phyloP scores from a whole-genome alignment of 1,139 yeast genomes.

The Suhomyces terraborum region DNA sequence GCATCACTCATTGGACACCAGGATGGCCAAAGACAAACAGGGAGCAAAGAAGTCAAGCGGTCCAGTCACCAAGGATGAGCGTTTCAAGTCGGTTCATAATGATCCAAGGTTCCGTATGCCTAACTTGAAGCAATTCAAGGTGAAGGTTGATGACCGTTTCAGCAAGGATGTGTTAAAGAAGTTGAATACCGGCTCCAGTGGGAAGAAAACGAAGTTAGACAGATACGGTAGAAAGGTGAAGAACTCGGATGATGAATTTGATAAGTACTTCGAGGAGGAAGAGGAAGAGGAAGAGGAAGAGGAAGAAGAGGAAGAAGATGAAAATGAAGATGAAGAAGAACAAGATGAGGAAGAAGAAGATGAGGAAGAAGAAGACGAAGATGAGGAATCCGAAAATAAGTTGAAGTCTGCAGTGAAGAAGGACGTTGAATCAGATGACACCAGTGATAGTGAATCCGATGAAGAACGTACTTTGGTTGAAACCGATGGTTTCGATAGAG shows the following conservation, averaged over 20 bases:
- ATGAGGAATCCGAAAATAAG: slow-evolving; percentile 22
- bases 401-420: slow-evolving; percentile 18
- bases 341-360: slow-evolving; percentile 25
- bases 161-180: slow-evolving; percentile 67
- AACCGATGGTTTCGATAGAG: slow-evolving; percentile 50
- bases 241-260: slow-evolving; percentile 50
- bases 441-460: slow-evolving; percentile 7
- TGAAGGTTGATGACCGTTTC: slow-evolving; percentile 85
- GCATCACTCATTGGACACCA: slow-evolving; percentile 14
- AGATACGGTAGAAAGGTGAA: slow-evolving; percentile 79
- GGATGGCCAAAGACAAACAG: slow-evolving; percentile 20
- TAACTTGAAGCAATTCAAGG: slow-evolving; percentile 66
- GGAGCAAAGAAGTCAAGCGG: slow-evolving; percentile 13
- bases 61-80: slow-evolving; percentile 60
- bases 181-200: slow-evolving; percentile 51
- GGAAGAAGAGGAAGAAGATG: slow-evolving; percentile 22
- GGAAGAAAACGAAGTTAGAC: slow-evolving; percentile 66
- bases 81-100: slow-evolving; percentile 77
- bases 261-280: slow-evolving; percentile 64
- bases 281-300: slow-evolving; percentile 24
- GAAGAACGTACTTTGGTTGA: slow-evolving; percentile 23
- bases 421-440: slow-evolving; percentile 4
- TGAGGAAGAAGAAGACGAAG: slow-evolving; percentile 24
- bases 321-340: slow-evolving; percentile 25
- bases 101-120: slow-evolving; percentile 90